Conservation (phyloP, 306 rosid species). For the Sicyos edulis region DNA sequence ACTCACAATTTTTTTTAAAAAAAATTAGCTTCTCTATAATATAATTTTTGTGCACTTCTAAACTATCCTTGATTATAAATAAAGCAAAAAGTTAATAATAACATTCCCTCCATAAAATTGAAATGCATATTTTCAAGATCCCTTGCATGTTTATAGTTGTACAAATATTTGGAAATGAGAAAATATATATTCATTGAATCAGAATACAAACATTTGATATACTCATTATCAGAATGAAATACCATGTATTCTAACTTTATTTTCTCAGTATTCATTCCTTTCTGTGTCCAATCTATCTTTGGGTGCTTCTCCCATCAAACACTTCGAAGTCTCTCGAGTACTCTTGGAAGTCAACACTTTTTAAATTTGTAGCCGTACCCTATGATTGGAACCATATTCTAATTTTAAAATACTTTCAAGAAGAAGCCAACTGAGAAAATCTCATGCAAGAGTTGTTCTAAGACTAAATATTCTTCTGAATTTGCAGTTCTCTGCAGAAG, state of each 20-base stretch:
- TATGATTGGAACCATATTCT: neutral
- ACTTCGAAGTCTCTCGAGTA: too few species aligned
- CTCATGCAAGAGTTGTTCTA: neutral
- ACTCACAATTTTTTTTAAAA: too few species aligned
- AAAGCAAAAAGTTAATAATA: too few species aligned
- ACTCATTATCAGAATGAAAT: neutral
- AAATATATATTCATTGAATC: too few species aligned
- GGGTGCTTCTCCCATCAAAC: neutral
- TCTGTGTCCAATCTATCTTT: neutral
- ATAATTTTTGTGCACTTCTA: too few species aligned
- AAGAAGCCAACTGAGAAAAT: constrained; percentile 2
- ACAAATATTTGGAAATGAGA: neutral
- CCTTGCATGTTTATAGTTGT: neutral
- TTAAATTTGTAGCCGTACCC: neutral
- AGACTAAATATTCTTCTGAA: neutral
- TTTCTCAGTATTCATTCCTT: neutral
- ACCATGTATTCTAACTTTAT: neutral
- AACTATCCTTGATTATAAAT: too few species aligned
- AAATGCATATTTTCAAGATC: too few species aligned
- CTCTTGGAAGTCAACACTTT: neutral
- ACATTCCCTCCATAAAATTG: too few species aligned
- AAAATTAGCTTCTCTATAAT: too few species aligned
- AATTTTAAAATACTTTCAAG: neutral
- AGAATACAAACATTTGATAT: neutral
- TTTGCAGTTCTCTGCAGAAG: constrained; percentile 69